These are phyloP conservation scores for Phalaenopsis hybrid DNA, from an alignment of 116 monocot species.

Conservation along the genomic window DNA sequence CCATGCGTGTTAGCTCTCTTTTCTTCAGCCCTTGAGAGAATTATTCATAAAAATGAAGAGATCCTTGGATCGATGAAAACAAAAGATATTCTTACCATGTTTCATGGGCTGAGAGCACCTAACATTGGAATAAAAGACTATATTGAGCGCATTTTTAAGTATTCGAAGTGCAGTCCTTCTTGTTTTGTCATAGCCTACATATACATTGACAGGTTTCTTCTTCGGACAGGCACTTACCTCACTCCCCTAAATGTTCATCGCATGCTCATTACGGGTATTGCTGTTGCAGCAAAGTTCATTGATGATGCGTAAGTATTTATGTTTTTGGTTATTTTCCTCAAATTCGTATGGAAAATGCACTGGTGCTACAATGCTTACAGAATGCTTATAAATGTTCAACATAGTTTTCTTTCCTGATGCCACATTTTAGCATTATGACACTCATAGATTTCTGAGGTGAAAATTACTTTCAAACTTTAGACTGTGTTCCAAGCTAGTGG, in stretches of 20 bases:
- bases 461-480: not conserved
- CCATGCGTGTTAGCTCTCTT: slow-evolving; percentile 48
- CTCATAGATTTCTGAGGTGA: not conserved
- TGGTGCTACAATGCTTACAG: not conserved
- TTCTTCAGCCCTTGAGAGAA: slow-evolving; percentile 37
- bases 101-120: slow-evolving; percentile 61
- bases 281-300: slow-evolving; percentile 66
- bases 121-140: slow-evolving; percentile 42
- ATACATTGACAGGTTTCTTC: slow-evolving; percentile 62
- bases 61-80: slow-evolving; percentile 22
- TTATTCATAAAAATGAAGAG: slow-evolving; percentile 45
- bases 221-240: slow-evolving; percentile 36
- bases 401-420: not conserved
- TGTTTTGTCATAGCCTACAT: slow-evolving; percentile 66
- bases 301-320: slow-evolving; percentile 62
- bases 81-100: slow-evolving; percentile 32
- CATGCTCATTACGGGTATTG: slow-evolving; percentile 52
- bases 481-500: not conserved
- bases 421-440: not conserved
- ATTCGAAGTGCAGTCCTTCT: slow-evolving; percentile 68
- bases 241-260: slow-evolving; percentile 67
- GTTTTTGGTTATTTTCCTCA: not conserved
- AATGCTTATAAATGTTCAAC: not conserved
- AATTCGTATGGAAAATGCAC: not conserved
- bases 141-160: slow-evolving; percentile 65